Percentiles rank a stretch among this genome's conserved stretches.
phyloP scores from a whole-genome alignment of 2,329 filamentous ascomycete genomes.

The Penicillium sp. region DNA sequence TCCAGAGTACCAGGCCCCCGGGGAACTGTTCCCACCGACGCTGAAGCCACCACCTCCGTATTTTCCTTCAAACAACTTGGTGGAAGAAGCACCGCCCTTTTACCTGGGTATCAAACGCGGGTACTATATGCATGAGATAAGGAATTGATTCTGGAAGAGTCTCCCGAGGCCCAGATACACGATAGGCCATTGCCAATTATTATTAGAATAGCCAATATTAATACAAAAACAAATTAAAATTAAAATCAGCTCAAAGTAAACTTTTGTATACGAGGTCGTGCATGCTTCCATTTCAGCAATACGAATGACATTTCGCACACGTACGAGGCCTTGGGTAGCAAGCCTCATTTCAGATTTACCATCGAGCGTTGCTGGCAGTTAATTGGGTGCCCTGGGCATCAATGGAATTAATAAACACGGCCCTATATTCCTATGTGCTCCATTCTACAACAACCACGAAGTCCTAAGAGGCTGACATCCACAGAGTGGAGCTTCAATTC shows the following conservation, averaged over 20 bases:
- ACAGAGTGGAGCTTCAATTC: background rate
- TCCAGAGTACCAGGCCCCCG: background rate
- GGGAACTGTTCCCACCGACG: background rate
- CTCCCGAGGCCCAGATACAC: background rate
- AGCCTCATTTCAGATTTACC: background rate
- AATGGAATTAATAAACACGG: background rate
- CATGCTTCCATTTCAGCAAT: background rate
- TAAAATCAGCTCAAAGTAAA: background rate
- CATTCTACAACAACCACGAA: background rate
- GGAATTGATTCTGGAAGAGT: background rate
- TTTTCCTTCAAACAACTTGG: background rate
- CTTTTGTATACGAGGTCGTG: background rate
- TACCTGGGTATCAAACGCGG: slow-evolving; percentile 19
- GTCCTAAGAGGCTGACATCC: background rate
- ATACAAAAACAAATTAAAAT: background rate
- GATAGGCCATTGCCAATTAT: background rate
- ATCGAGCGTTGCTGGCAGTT: background rate
- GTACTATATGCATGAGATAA: slow-evolving; percentile 20
- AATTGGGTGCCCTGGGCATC: background rate
- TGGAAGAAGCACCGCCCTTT: slow-evolving; percentile 14
- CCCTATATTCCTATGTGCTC: background rate
- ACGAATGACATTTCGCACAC: background rate
- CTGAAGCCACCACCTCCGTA: background rate
- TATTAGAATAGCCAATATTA: background rate
- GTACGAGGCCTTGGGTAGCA: background rate